phyloP scores from a whole-genome alignment of 208 protist species.

The Acanthamoeba royreba region DNA sequence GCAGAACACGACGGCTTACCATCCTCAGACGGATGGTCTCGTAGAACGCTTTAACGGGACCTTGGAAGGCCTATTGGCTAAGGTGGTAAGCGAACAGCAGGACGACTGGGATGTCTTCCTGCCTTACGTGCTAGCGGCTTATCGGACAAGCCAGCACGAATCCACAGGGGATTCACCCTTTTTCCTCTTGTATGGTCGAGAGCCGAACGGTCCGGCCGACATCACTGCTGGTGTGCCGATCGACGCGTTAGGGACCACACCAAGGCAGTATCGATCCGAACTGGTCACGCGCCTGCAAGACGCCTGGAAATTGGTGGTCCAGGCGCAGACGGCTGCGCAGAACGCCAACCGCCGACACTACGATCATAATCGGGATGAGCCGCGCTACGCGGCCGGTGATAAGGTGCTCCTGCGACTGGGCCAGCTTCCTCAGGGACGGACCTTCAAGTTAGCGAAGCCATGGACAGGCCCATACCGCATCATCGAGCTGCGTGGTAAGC shows the following conservation, averaged over 20 bases:
- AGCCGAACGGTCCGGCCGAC: neutral
- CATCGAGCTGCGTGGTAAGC: neutral
- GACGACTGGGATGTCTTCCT: conserved; percentile 1
- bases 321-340: neutral
- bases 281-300: neutral
- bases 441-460: neutral
- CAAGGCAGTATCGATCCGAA: neutral
- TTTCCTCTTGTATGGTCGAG: neutral
- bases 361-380: neutral
- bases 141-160: neutral
- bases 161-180: conserved; percentile 41
- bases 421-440: neutral
- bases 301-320: neutral
- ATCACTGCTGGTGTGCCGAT: neutral
- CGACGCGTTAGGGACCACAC: neutral
- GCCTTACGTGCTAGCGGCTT: neutral
- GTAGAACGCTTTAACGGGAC: conserved; percentile 52
- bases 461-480: neutral
- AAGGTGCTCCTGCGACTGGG: neutral
- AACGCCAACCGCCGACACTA: neutral
- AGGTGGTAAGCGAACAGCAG: neutral
- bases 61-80: neutral
- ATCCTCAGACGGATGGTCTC: conserved; percentile 55
- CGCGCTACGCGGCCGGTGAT: neutral
- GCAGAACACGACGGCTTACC: conserved; percentile 21